phyloP scores from a whole-genome alignment of 2,329 filamentous ascomycete species.

The Septoria linicola region DNA sequence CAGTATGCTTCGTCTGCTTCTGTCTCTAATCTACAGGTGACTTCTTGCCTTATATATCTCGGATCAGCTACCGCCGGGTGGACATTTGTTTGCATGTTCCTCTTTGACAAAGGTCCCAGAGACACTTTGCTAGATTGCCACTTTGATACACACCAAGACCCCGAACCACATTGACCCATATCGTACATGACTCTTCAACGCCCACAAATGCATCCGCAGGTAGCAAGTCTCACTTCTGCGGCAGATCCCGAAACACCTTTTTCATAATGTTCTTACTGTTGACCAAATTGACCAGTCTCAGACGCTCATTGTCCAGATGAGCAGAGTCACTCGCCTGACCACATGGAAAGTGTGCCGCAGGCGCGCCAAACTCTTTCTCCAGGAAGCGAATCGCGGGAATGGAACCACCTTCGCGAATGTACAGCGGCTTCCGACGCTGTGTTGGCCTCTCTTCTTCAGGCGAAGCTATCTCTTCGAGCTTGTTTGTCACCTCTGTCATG shows the following conservation, averaged over 20 bases:
- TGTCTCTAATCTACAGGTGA: background rate
- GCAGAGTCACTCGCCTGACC: slow-evolving; percentile 92
- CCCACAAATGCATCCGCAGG: background rate
- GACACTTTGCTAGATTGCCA: slow-evolving; percentile 9
- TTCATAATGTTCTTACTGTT: slow-evolving; percentile 92
- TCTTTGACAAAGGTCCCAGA: slow-evolving; percentile 12
- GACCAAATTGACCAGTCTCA: slow-evolving; percentile 80
- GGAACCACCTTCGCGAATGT: slow-evolving; percentile 91
- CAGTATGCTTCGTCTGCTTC: background rate
- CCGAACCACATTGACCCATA: background rate
- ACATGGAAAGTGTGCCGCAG: slow-evolving; percentile 88
- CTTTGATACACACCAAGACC: background rate
- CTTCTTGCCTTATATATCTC: background rate
- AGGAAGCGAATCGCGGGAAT: slow-evolving; percentile 93
- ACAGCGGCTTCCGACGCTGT: slow-evolving; percentile 64
- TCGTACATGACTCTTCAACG: background rate
- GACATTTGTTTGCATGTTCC: background rate
- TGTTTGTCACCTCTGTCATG: slow-evolving; percentile 28
- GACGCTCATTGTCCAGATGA: slow-evolving; percentile 92
- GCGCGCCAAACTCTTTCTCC: slow-evolving; percentile 89
- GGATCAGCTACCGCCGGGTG: background rate
- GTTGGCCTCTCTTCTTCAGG: slow-evolving; percentile 31
- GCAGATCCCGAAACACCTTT: slow-evolving; percentile 64
- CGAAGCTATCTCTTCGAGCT: slow-evolving; percentile 37
- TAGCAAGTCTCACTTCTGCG: slow-evolving; percentile 27